Conservation (phyloP, 306 rosid species). For the Senna siamea region DNA sequence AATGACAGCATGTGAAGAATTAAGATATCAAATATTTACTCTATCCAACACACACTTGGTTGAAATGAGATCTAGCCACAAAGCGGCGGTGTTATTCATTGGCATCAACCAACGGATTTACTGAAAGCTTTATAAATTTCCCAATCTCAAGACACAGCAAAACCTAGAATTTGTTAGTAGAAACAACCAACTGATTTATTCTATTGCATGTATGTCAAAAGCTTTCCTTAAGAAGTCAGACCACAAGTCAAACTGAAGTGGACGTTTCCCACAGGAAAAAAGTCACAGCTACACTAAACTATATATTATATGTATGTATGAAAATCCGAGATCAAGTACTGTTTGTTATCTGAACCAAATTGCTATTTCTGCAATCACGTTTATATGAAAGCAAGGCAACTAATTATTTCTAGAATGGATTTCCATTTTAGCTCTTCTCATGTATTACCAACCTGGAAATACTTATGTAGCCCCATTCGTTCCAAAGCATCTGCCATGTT, state of each 20-base stretch:
- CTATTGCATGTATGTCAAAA: slow-evolving; percentile 14
- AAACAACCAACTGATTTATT: slow-evolving; percentile 26
- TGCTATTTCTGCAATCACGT: slow-evolving; percentile 8
- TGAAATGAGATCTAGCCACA: slow-evolving; percentile 16
- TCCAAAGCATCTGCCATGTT: slow-evolving; percentile 73
- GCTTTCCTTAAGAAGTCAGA: slow-evolving; percentile 21
- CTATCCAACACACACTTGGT: slow-evolving; percentile 27
- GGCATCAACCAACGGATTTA: neutral
- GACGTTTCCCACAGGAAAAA: neutral
- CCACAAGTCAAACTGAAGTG: slow-evolving; percentile 21
- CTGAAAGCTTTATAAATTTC: neutral
- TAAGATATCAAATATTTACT: slow-evolving; percentile 13
- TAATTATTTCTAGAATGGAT: neutral
- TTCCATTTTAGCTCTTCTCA: slow-evolving; percentile 17
- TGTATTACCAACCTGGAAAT: slow-evolving; percentile 77
- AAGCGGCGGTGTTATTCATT: slow-evolving; percentile 18
- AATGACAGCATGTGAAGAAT: slow-evolving; percentile 22
- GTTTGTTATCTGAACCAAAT: slow-evolving; percentile 21
- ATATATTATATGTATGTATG: neutral
- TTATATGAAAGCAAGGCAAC: slow-evolving; percentile 21
- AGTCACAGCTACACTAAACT: slow-evolving; percentile 1
- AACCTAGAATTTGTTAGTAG: slow-evolving; percentile 3
- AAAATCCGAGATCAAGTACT: neutral
- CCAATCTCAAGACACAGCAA: slow-evolving; percentile 19
- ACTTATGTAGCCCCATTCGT: slow-evolving; percentile 75